Conservation (phyloP, 148 eudicot species). For the Rhododendron molle region DNA sequence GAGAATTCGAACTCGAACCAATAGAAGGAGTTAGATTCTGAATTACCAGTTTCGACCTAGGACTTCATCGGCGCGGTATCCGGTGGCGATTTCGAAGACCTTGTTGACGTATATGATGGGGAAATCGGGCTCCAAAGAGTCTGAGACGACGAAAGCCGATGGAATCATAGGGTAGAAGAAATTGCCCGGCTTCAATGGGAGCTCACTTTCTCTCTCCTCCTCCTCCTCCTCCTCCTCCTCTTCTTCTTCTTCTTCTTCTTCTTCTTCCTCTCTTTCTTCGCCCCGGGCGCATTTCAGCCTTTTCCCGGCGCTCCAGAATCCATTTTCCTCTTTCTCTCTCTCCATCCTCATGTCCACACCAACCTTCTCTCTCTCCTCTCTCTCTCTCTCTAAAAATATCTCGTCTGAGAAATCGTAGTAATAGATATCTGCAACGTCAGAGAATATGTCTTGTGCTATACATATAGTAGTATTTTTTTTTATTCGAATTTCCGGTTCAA, state of each 20-base stretch:
- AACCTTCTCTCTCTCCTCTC: not conserved
- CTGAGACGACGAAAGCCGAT: constrained; percentile 71
- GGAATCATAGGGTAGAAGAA: constrained; percentile 39
- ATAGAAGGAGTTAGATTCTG: not conserved
- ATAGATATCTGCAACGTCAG: not conserved
- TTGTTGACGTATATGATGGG: constrained; percentile 80
- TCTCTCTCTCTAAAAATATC: not conserved
- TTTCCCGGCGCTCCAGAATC: constrained; percentile 29
- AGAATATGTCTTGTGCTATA: not conserved
- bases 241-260: not conserved
- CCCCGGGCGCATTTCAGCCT: constrained; percentile 37
- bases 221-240: not conserved
- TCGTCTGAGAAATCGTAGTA: not conserved
- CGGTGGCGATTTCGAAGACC: constrained; percentile 64
- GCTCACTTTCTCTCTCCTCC: constrained; percentile 8
- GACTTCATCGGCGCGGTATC: constrained; percentile 73
- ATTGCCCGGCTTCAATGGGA: constrained; percentile 12
- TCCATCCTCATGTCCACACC: constrained; percentile 29
- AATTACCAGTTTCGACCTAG: constrained; percentile 78
- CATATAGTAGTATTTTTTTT: no score
- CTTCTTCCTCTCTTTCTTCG: constrained; percentile 15
- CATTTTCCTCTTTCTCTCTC: constrained; percentile 17
- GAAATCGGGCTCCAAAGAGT: constrained; percentile 66
- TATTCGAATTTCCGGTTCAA: no score
- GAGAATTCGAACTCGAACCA: not conserved